Evolutionary conservation across 352 stramenopile species (phyloP).

Genomic region (Elongisporangium prolatum): DNA sequence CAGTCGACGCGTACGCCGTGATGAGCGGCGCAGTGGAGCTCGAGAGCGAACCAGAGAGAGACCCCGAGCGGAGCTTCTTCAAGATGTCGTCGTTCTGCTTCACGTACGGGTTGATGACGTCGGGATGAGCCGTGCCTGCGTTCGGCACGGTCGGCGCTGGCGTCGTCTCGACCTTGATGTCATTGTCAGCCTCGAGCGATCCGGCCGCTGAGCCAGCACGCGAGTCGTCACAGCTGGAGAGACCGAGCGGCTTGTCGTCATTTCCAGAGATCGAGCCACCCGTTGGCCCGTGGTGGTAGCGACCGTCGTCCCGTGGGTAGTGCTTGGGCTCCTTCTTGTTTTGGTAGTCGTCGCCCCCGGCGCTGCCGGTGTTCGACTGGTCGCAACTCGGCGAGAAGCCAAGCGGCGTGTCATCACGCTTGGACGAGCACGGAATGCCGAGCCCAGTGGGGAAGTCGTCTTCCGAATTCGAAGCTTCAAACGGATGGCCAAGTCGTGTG

Average conservation of each 20-base stretch:
- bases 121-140: neutral
- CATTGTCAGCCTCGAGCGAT: neutral
- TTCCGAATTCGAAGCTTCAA: neutral
- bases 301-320: neutral
- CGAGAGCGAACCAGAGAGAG: neutral
- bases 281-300: neutral
- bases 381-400: neutral
- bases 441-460: neutral
- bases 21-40: neutral
- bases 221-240: neutral
- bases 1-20: conserved; percentile 2
- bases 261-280: neutral
- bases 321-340: neutral
- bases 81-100: neutral
- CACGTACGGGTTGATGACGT: neutral
- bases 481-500: neutral
- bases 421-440: neutral
- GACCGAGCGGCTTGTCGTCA: neutral
- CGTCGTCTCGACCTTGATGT: neutral
- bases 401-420: neutral
- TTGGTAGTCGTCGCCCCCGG: neutral
- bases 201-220: neutral
- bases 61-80: neutral
- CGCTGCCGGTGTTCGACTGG: neutral
- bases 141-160: neutral